These are phyloP conservation scores for Botryococcus braunii DNA, from an alignment of 163 green algal genomes.

Conservation along the genomic window DNA sequence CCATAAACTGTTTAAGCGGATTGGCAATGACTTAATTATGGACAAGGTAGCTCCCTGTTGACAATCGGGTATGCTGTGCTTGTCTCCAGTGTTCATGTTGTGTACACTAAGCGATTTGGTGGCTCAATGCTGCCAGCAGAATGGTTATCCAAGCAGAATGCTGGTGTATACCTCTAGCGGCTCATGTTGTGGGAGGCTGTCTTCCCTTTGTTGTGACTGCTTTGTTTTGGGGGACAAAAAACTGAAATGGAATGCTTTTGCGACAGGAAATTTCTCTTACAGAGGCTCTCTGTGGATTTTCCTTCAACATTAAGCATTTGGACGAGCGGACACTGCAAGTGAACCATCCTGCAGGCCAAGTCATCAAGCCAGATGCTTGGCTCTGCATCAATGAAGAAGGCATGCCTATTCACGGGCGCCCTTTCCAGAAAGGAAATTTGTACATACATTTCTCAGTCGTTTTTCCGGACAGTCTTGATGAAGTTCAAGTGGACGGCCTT, in stretches of 20 bases:
- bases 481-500: slow-evolving; percentile 34
- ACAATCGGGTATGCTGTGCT: neutral
- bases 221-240: too few species aligned
- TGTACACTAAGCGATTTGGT: neutral
- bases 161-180: neutral
- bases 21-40: slow-evolving; percentile 56
- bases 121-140: neutral
- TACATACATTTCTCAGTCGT: slow-evolving; percentile 96
- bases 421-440: slow-evolving; percentile 92
- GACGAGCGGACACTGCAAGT: slow-evolving; percentile 74
- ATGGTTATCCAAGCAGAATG: too few species aligned
- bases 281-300: slow-evolving; percentile 80
- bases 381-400: slow-evolving; percentile 71
- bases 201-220: too few species aligned
- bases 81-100: neutral
- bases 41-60: slow-evolving; percentile 14
- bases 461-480: slow-evolving; percentile 59
- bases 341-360: slow-evolving; percentile 45
- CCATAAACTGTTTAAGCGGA: slow-evolving; percentile 78
- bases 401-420: slow-evolving; percentile 86
- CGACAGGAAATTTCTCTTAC: slow-evolving; percentile 67
- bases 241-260: too few species aligned
- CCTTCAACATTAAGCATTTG: slow-evolving; percentile 77
- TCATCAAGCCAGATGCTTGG: slow-evolving; percentile 86
- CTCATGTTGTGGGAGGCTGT: neutral